Base-by-base conservation (phyloP, 1,284 basidiomycete species). In the Tylopilus orsonianus region DNA sequence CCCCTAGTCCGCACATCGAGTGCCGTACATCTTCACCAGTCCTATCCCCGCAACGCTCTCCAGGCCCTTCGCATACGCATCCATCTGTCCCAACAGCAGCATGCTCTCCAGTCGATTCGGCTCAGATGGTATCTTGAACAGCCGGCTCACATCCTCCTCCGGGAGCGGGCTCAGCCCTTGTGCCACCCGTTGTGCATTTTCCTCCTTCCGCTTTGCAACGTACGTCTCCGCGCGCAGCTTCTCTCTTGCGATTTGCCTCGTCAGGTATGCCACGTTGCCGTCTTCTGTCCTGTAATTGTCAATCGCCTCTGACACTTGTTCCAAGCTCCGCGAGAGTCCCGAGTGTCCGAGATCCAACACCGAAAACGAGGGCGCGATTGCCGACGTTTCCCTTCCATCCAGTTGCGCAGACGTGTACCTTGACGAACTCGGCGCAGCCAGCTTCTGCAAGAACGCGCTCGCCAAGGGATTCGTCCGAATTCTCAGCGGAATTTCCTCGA, bases 181-280 rank as follows among this genome's bases (percentile, higher is more conserved):
- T 41, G 85, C 85, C 54, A 88, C 80, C 48, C 96, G 81, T 50
- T 78, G 74, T 19, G 80, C 82, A 65, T 95, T 97, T 72, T 98
- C 96, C 63, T 96, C 92, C 65, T 89, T 90, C 58, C 93, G 82
- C 68, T 93, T 93, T 59, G 79, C 78, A 48, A 95, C 70, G 60
- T 86, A 85, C 48, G 76, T 74, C 53, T 99, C 96, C 52, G 93
- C 91, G 54, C 84, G 83, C 33, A 80, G 73, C 65, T 87, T 88
- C 71, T 98, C 96, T 39, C 96, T 82, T 20, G 86, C 88, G 60
- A 97, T 93, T 69, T 97, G 94, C 50, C 96, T 86, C 40, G 81
- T 79, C 62, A 95, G 78, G 77, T 95, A 99, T 41, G 90, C 93
- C 49, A 97, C 81, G 68, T 97, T 97, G 55, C 93, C 90, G 64